A percentile compares a stretch with the other conserved stretches of the same genome.
phyloP scores from a whole-genome alignment of 2,329 filamentous ascomycete genomes.

The Alternaria gansuensis region DNA sequence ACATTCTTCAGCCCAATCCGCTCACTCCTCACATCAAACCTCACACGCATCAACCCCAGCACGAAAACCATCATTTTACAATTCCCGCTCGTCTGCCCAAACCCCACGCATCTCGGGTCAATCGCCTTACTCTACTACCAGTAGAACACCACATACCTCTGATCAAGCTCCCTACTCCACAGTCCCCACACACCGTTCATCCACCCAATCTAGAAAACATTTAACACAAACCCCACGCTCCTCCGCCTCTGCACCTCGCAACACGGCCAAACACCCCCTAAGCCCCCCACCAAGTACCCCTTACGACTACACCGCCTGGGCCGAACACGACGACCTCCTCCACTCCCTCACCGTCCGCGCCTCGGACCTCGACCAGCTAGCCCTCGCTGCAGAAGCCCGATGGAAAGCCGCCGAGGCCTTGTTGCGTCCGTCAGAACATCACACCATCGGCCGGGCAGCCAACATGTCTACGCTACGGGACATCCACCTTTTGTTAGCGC shows the following conservation, averaged over 20 bases:
- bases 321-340: not conserved
- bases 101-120: not conserved
- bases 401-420: conserved; percentile 7
- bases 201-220: not conserved
- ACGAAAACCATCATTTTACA: not conserved
- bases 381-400: not conserved
- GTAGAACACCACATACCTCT: not conserved
- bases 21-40: not conserved
- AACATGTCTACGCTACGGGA: conserved; percentile 3
- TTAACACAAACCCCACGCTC: not conserved
- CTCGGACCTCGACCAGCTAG: not conserved
- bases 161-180: not conserved
- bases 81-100: not conserved
- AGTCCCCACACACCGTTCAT: not conserved
- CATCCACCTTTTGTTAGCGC: conserved; percentile 1
- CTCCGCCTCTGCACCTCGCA: not conserved
- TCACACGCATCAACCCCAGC: not conserved
- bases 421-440: not conserved
- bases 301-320: conserved; percentile 5
- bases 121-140: not conserved
- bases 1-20: not conserved
- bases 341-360: not conserved
- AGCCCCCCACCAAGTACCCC: not conserved
- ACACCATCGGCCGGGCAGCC: not conserved
- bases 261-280: not conserved